Percentiles rank a stretch among this genome's conserved stretches.
These are phyloP conservation scores for Eimeria sp. DNA, from an alignment of 169 alveolate genomes.

Conservation along the genomic window DNA sequence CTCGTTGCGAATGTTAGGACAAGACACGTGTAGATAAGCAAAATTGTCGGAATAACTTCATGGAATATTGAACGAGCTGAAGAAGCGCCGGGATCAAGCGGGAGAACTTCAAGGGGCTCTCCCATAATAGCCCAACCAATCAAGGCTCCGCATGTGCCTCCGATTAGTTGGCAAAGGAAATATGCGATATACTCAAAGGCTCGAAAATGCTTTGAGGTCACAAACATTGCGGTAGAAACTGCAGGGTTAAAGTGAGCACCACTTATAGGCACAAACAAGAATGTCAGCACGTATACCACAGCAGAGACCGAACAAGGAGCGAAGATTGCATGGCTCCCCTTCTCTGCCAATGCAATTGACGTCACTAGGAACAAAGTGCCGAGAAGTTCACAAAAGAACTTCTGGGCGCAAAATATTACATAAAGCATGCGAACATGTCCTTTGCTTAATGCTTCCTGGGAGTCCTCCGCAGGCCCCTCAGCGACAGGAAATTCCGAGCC, in stretches of 20 bases:
- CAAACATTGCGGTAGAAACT: constrained; percentile 73
- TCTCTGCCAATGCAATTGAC: constrained; percentile 74
- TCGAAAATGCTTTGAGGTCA: constrained; percentile 75
- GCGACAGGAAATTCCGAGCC: constrained; percentile 69
- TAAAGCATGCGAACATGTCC: constrained; percentile 51
- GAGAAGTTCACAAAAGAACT: constrained; percentile 75
- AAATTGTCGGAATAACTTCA: constrained; percentile 81
- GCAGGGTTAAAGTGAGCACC: constrained; percentile 84
- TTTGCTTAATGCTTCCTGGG: constrained; percentile 53
- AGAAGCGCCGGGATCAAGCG: constrained; percentile 79
- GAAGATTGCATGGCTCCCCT: constrained; percentile 51
- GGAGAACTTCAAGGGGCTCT: constrained; percentile 81
- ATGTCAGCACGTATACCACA: constrained; percentile 72
- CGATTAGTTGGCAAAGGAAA: constrained; percentile 67
- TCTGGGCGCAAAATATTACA: constrained; percentile 62
- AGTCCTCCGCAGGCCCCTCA: constrained; percentile 47
- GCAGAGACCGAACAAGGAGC: constrained; percentile 79
- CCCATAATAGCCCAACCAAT: constrained; percentile 82
- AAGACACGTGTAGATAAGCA: constrained; percentile 78
- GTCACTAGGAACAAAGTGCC: constrained; percentile 68
- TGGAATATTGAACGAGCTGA: constrained; percentile 80
- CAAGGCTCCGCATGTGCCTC: constrained; percentile 77
- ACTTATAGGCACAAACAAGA: constrained; percentile 78
- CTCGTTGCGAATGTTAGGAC: constrained; percentile 72
- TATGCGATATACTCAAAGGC: constrained; percentile 60